Conservation (phyloP, 805 yeast species). For the Vanderwaltozyma yarrowii region DNA sequence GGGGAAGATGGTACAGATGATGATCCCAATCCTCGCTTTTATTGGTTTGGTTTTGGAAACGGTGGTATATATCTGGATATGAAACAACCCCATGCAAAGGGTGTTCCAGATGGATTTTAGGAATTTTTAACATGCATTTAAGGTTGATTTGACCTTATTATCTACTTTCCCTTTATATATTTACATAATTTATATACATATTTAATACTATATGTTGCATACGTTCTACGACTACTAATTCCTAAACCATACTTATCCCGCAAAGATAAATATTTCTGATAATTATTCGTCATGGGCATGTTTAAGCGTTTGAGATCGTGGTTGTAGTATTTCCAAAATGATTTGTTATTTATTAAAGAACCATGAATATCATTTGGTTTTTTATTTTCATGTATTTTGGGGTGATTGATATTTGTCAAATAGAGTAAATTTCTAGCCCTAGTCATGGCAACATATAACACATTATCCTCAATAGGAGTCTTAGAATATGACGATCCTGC, state of each 20-base stretch:
- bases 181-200: background rate
- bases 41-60: slow-evolving; percentile 41
- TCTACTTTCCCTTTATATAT: no score
- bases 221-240: background rate
- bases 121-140: background rate
- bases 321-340: slow-evolving; percentile 25
- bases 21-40: slow-evolving; percentile 24
- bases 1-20: slow-evolving; percentile 35
- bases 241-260: slow-evolving; percentile 10
- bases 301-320: slow-evolving; percentile 11
- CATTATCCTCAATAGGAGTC: slow-evolving; percentile 29
- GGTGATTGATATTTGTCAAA: slow-evolving; percentile 15
- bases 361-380: no score
- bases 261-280: slow-evolving; percentile 5
- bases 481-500: slow-evolving; percentile 8
- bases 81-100: slow-evolving; percentile 54
- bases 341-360: slow-evolving; percentile 5
- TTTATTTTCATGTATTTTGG: background rate
- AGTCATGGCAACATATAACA: slow-evolving; percentile 57
- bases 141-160: no score
- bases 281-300: background rate
- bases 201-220: background rate
- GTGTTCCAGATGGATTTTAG: slow-evolving; percentile 86
- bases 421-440: slow-evolving; percentile 41
- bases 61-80: slow-evolving; percentile 40